Evolutionary conservation across 306 rosid species (phyloP), one percentile per base, ranked within the genome.

Genomic region (Castanea crenata): DNA sequence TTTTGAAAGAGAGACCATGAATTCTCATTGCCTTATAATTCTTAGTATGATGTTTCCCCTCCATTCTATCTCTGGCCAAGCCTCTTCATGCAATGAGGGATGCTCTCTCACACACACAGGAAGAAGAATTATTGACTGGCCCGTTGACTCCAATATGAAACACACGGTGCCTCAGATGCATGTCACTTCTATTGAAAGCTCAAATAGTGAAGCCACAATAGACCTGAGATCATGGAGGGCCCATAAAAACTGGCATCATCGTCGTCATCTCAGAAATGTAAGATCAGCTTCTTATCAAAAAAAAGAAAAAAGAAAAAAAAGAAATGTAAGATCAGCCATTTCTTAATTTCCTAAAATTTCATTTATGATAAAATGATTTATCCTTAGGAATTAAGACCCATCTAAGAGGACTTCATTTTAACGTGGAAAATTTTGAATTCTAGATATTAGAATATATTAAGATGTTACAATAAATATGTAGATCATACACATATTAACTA

Each of bases 261-360:
- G 59, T 18, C 84, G 59, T 18, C 83, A 79, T 76, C 72, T 89
- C 73, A 78, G 31, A 71, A 79, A 77, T 56, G 91, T 89, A 83
- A 85, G 92, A 41, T 74, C 23, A 44, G 7, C 9, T 44, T 25
- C 19, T 38, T 49, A 49, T 23, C 23, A 23, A 23, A 23, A 23
- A 23, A 23, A 23, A 23, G 23, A 23, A 23, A 23, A 23, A 23
- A 23, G 21, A 21, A 23, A 1, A 23, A 23, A 23, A 23, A 78
- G 31, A 71, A 79, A 77, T 56, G 91, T 89, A 83, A 85, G 92
- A 41, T 74, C 23, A 44, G 7, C 9, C 4, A 11, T 62, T 44
- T 25, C 19, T 38, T 49, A 49, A 49, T 10, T 19, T 11, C 6
- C 6, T 19, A 44, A 1, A 54, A 4, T 55, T 8, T 65, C 41